phyloP scores from a whole-genome alignment of 192 early-diverging fungal genomes.

The Umbelopsis vinacea region DNA sequence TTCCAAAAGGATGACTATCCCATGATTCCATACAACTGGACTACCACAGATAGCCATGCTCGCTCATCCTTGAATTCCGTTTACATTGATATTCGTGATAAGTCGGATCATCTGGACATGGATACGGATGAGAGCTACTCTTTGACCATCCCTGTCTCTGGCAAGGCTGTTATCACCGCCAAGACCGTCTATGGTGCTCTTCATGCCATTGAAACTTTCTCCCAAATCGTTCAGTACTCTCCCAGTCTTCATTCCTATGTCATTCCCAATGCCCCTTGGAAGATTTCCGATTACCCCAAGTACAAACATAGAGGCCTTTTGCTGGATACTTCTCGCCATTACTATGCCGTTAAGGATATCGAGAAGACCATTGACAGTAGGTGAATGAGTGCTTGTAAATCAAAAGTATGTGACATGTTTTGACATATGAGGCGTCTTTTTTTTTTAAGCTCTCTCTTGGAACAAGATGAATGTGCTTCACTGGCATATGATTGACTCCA shows the following conservation, averaged over 20 bases:
- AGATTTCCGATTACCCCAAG: conserved; percentile 34
- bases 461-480: conserved; percentile 46
- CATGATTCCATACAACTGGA: conserved; percentile 57
- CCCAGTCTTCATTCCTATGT: conserved; percentile 40
- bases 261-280: conserved; percentile 48
- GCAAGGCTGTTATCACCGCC: conserved; percentile 36
- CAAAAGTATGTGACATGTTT: neutral
- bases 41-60: conserved; percentile 34
- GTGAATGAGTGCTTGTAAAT: neutral
- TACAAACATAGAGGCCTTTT: conserved; percentile 44
- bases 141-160: conserved; percentile 54
- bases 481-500: conserved; percentile 41
- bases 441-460: conserved; percentile 40
- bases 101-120: conserved; percentile 47
- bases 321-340: conserved; percentile 44
- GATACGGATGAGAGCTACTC: conserved; percentile 68
- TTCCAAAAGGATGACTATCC: conserved; percentile 50
- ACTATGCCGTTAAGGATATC: conserved; percentile 30
- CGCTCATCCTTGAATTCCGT: conserved; percentile 36
- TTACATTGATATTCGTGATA: conserved; percentile 41
- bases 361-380: conserved; percentile 38
- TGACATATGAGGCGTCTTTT: neutral
- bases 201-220: conserved; percentile 53
- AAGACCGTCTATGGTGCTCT: conserved; percentile 49
- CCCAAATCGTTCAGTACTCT: conserved; percentile 47